Evolutionary conservation across 768 basidiomycete genomes (phyloP).

Genomic region (Fomitopsis pulvina): DNA sequence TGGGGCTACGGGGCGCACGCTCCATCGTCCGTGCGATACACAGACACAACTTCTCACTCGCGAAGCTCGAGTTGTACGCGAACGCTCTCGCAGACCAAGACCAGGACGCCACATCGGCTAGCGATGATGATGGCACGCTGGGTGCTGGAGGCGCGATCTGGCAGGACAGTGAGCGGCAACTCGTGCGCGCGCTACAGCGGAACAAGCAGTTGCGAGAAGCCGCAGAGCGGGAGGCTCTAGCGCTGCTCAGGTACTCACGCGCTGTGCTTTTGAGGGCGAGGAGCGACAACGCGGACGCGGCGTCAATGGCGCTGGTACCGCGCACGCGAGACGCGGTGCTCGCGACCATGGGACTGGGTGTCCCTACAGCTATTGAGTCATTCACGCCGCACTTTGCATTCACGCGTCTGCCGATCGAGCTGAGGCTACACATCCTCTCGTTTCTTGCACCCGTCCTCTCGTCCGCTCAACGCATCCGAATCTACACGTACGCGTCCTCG

Average conservation of each 20-base stretch:
- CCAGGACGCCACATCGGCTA: constrained; percentile 17
- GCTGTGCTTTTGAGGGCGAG: constrained; percentile 38
- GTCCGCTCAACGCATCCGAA: constrained; percentile 43
- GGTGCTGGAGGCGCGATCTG: constrained; percentile 23
- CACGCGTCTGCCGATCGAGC: constrained; percentile 44
- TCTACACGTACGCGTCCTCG: constrained; percentile 45
- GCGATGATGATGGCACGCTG: constrained; percentile 17
- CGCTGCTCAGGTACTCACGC: constrained; percentile 44
- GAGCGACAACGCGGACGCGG: background rate
- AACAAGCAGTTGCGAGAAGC: constrained; percentile 35
- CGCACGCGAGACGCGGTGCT: constrained; percentile 5
- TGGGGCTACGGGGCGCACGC: constrained; percentile 39
- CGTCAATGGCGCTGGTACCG: constrained; percentile 4
- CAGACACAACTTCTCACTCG: constrained; percentile 39
- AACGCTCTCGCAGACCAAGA: constrained; percentile 28
- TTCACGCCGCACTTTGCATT: constrained; percentile 27
- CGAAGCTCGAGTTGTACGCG: constrained; percentile 42
- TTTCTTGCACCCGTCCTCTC: constrained; percentile 54
- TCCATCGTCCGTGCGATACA: constrained; percentile 40
- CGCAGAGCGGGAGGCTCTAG: constrained; percentile 40
- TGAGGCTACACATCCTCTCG: constrained; percentile 51
- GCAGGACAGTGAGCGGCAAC: constrained; percentile 28
- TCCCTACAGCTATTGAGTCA: background rate
- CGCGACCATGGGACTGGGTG: constrained; percentile 4
- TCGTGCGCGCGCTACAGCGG: constrained; percentile 32